Conservation (phyloP, 2,329 filamentous ascomycete species). For the Macrophomina tecta region DNA sequence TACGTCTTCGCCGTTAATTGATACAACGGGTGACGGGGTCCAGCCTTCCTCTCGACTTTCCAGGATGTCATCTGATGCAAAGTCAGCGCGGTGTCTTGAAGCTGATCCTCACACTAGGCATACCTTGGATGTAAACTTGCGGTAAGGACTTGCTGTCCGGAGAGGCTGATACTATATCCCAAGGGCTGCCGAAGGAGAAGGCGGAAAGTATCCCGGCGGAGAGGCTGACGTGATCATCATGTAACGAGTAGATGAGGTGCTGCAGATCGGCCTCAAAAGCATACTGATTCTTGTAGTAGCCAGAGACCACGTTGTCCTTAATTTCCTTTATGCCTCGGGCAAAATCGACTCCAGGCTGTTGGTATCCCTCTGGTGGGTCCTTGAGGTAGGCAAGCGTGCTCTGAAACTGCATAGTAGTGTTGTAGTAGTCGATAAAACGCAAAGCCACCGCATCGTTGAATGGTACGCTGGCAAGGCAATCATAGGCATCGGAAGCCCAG, state of each 20-base stretch:
- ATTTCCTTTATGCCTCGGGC: slow-evolving; percentile 38
- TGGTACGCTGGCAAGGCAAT: slow-evolving; percentile 53
- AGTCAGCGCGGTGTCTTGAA: too few species aligned
- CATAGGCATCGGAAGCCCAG: slow-evolving; percentile 39
- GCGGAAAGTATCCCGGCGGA: slow-evolving; percentile 38
- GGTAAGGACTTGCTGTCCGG: slow-evolving; percentile 38
- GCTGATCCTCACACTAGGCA: too few species aligned
- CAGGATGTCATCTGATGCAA: neutral
- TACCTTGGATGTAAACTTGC: slow-evolving; percentile 40
- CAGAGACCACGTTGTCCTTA: slow-evolving; percentile 34
- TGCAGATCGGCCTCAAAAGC: slow-evolving; percentile 47
- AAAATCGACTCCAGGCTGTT: slow-evolving; percentile 48
- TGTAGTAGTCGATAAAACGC: slow-evolving; percentile 53
- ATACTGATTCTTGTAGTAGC: slow-evolving; percentile 46
- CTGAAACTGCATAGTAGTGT: slow-evolving; percentile 54
- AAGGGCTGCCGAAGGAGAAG: slow-evolving; percentile 37
- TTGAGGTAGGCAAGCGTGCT: slow-evolving; percentile 51
- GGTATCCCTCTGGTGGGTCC: slow-evolving; percentile 48
- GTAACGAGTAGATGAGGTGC: slow-evolving; percentile 37
- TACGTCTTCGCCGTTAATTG: slow-evolving; percentile 38
- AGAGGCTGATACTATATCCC: slow-evolving; percentile 36
- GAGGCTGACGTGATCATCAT: slow-evolving; percentile 42
- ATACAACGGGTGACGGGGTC: slow-evolving; percentile 30
- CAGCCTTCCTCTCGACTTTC: neutral
- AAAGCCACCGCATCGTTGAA: slow-evolving; percentile 53